Base-by-base conservation (phyloP, 2,329 filamentous ascomycete species). In the Didymella glomerata region DNA sequence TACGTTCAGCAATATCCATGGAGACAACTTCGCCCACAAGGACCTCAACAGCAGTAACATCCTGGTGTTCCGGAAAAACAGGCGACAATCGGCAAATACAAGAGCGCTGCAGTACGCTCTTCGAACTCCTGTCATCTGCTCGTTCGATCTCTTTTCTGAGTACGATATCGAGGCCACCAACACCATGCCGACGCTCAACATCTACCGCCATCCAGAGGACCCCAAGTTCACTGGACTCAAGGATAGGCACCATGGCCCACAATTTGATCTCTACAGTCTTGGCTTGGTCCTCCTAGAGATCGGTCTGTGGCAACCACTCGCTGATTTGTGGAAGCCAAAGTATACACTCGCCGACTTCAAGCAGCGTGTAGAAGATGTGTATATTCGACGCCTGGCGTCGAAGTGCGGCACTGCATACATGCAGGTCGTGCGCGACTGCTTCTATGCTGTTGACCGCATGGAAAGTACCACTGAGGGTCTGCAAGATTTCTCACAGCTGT, bases 401-500 rank as follows among this genome's bases (percentile, higher is more conserved):
- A 86, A 86, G 70, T 93, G 90, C 65, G 90, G 90, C 14, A 90
- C 86, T 8, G 81, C 90, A 0, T 94, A 92, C 75, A 89, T 88
- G 84, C 89, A 88, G 69, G 90, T 89, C 0, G 90, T 92, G 2
- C 85, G 90, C 70, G 83, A 86, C 3, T 93, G 90, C 67, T 88
- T 90, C 81, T 83, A 83, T 57, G 88, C 89, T n/a, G 87, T 89
- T 2, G 89, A 92, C 62, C 66, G 65, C 18, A 69, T 67, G 44
- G 65, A 66, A 24, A 70, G 65, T 30, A 68, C 62, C 25, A 61
- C 65, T 8, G 70, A 77, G 36, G 67, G 61, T 52, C 48, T 82
- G 48, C 63, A 74, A 30, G 68, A 73, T 50, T 64, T 74, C 41
- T 58, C 66, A 30, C 71, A 76, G 48, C 57, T 76, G 4, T 78